Base-by-base conservation (phyloP, 2,329 filamentous ascomycete genomes). In the Clarireedia paspali region DNA sequence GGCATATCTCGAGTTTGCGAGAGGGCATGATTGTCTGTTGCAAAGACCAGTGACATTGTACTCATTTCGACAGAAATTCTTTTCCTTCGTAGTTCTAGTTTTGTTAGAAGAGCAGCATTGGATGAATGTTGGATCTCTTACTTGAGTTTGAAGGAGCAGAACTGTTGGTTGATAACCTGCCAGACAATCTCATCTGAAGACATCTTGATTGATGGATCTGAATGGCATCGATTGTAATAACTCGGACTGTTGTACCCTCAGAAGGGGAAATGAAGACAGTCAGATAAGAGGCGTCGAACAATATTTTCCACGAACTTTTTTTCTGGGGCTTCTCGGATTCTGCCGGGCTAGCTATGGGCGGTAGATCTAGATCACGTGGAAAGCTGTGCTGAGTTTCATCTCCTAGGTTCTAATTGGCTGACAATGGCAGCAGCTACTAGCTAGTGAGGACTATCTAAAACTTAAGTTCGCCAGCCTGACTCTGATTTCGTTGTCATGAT, bases 121-220 rank as follows among this genome's bases (percentile, higher is more conserved):
- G 7, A 38, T 20, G 15, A 26, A 17, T 24, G 38, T 23, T 10
- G 30, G 23, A 36, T 12, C 44, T 71, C 82, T 65, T 75, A 90
- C 84, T 95, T 96, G 64, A 97, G 78, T 71, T 96, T 96, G 79
- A 91, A 97, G 51, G 88, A 86, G 77, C 94, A 97, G 71, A 94
- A 95, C 70, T 92, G 88, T 74, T 94, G 89, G 74, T 95, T 95
- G 64, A 96, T 96, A 57, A 96, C 89, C 71, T 91, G 85, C 94
- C 94, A 99, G 62, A 97, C 87, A 63, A 97, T 95, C 74, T 97
- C 92, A 78, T 97, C 92, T 61, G 90, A 95, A 57, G 89, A 84
- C 88, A 94, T 95, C 56, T 58, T 74, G 56, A 27, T 53, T 49
- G 10, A 46, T 20, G 7, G 1, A 20, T 47, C n/a, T 15, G 27